Evolutionary conservation across 768 basidiomycete genomes (phyloP).

Genomic region (Psilocybe sp.): DNA sequence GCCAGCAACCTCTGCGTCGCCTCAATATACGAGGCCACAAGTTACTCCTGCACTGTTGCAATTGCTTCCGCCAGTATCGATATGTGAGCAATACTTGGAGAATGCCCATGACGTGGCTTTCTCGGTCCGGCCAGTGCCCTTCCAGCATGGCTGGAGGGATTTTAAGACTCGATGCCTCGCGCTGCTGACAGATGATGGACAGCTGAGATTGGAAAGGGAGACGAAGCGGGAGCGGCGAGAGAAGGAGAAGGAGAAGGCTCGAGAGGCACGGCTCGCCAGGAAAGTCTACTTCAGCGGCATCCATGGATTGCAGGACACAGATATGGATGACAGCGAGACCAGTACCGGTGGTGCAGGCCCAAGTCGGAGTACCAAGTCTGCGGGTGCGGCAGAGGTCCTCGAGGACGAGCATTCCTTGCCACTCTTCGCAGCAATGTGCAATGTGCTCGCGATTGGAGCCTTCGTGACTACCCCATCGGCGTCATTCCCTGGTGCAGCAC

Average conservation of each 20-base stretch:
- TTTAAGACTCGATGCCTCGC: conserved; percentile 16
- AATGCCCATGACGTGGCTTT: conserved; percentile 20
- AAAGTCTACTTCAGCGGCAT: conserved; percentile 20
- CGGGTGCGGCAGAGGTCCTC: background rate
- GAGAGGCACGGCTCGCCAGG: conserved; percentile 18
- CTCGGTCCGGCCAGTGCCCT: conserved; percentile 22
- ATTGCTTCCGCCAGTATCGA: conserved; percentile 28
- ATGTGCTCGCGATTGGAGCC: conserved; percentile 59
- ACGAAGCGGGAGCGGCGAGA: conserved; percentile 17
- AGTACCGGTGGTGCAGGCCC: background rate
- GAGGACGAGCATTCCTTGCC: conserved; percentile 24
- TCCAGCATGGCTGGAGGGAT: conserved; percentile 12
- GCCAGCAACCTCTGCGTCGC: conserved; percentile 1
- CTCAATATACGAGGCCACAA: conserved; percentile 17
- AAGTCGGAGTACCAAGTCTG: background rate
- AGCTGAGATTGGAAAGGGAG: conserved; percentile 8
- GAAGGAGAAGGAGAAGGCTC: conserved; percentile 16
- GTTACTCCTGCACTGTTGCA: conserved; percentile 30
- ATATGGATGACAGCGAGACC: conserved; percentile 8
- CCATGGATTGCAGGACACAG: conserved; percentile 9
- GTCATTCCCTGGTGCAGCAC: background rate
- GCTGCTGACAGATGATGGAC: conserved; percentile 5
- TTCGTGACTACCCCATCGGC: conserved; percentile 2
- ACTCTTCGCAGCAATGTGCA: conserved; percentile 60
- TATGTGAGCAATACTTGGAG: conserved; percentile 24